Evolutionary conservation across 2,329 filamentous ascomycete genomes (phyloP).

Genomic region (Gaeumannomyces sp.): DNA sequence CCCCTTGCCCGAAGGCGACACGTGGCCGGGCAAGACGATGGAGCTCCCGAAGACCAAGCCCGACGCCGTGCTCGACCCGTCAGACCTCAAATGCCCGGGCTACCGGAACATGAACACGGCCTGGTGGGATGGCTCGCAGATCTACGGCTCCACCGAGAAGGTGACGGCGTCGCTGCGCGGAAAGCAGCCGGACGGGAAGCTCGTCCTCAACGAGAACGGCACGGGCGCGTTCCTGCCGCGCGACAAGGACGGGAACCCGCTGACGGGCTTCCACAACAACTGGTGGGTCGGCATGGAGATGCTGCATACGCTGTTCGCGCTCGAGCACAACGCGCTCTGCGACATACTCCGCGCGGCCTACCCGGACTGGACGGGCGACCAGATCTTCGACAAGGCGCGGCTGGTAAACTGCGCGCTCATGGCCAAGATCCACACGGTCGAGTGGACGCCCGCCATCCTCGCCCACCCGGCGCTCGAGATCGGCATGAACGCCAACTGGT

Average conservation of each 20-base stretch:
- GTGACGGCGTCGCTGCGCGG: slow-evolving; percentile 29
- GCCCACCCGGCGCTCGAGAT: slow-evolving; percentile 35
- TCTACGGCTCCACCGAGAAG: slow-evolving; percentile 35
- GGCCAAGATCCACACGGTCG: slow-evolving; percentile 43
- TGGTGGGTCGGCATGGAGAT: slow-evolving; percentile 42
- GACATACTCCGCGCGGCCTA: slow-evolving; percentile 28
- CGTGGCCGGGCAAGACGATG: slow-evolving; percentile 30
- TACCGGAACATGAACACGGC: slow-evolving; percentile 36
- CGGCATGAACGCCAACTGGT: slow-evolving; percentile 40
- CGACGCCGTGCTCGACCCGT: slow-evolving; percentile 27
- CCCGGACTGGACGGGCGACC: slow-evolving; percentile 31
- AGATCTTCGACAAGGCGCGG: slow-evolving; percentile 37
- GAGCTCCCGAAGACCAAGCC: slow-evolving; percentile 28
- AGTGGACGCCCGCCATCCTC: slow-evolving; percentile 43
- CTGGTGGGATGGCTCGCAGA: slow-evolving; percentile 42
- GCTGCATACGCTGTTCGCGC: slow-evolving; percentile 34
- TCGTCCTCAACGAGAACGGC: slow-evolving; percentile 27
- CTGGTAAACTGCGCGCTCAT: slow-evolving; percentile 39
- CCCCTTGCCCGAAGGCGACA: slow-evolving; percentile 27
- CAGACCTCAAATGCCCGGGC: slow-evolving; percentile 30
- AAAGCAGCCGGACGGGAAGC: slow-evolving; percentile 30
- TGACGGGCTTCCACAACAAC: slow-evolving; percentile 36
- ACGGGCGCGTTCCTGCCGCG: slow-evolving; percentile 32
- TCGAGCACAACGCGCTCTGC: slow-evolving; percentile 40
- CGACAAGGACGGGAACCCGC: slow-evolving; percentile 28